Percentiles rank a stretch among this genome's conserved stretches.
Conservation (phyloP, 768 basidiomycete genomes). For the Pisolithus marmoratus region DNA sequence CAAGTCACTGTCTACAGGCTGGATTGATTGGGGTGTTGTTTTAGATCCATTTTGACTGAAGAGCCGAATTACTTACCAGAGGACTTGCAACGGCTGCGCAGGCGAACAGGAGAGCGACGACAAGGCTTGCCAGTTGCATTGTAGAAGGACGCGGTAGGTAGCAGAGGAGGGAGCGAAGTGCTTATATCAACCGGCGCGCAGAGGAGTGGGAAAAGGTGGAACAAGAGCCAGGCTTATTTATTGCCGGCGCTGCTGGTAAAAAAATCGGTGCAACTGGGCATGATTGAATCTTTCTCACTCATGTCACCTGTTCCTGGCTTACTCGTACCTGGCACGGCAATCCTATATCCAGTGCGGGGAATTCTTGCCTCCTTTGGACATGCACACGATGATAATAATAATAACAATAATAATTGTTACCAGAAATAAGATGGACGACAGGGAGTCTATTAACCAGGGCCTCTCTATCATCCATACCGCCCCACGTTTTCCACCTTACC, state of each 20-base stretch:
- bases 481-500: neutral
- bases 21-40: neutral
- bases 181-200: neutral
- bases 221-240: neutral
- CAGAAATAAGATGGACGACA: neutral
- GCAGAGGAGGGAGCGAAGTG: neutral
- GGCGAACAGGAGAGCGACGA: neutral
- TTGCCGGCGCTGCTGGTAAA: neutral
- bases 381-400: too few species aligned
- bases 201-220: neutral
- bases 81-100: neutral
- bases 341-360: neutral
- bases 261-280: too few species aligned
- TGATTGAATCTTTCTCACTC: too few species aligned
- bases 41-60: neutral
- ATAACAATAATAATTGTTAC: neutral
- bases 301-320: conserved; percentile 1
- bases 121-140: neutral
- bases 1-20: neutral
- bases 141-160: neutral
- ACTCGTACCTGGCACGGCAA: conserved; percentile 1
- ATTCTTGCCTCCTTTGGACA: neutral
- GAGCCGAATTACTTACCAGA: neutral
- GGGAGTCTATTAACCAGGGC: neutral
- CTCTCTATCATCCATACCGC: neutral